Base-by-base conservation (phyloP, 2,329 filamentous ascomycete species). In the Diaporthe velutina region DNA sequence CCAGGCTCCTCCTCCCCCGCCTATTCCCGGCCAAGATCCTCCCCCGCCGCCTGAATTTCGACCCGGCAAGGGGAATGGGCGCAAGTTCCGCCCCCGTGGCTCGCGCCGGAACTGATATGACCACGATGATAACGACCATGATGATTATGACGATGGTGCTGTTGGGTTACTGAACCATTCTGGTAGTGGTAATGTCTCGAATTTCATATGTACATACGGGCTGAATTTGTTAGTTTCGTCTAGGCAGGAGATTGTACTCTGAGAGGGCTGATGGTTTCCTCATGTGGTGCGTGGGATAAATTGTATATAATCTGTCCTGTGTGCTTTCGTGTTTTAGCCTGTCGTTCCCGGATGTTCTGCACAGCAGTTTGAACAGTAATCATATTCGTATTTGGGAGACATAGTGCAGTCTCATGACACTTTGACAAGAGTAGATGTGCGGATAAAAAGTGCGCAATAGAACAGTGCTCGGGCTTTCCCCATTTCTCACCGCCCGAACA, bases 401-500 rank as follows among this genome's bases (percentile, higher is more conserved):
- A 5, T 15, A 22, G 22, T 55, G 7, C 2, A 8, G 6, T 4
- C 4, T 33, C 2, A 1, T 17, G n/a, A 10, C 58, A 42, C 38
- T 61, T 61, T 1, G 22, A 22, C 42, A 8, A n/a, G n/a, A n/a
- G n/a, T n/a, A n/a, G n/a, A n/a, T n/a, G n/a, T n/a, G n/a, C n/a
- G n/a, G n/a, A n/a, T n/a, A n/a, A n/a, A n/a, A n/a, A n/a, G n/a
- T n/a, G n/a, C n/a, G n/a, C n/a, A n/a, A n/a, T n/a, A n/a, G n/a
- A n/a, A n/a, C n/a, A n/a, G n/a, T n/a, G n/a, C n/a, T n/a, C n/a
- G 6, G 10, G 3, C 25, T 19, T 7, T 6, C 17, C 25, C 15
- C 22, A 30, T 60, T 7, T 15, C 54, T 57, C 28, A 74, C 13
- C 57, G 48, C 6, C 74, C 74, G 45, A 76, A 74, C 2, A 74